phyloP scores from a whole-genome alignment of 129 eudicot species.

The Centrapalus pauciflorus region DNA sequence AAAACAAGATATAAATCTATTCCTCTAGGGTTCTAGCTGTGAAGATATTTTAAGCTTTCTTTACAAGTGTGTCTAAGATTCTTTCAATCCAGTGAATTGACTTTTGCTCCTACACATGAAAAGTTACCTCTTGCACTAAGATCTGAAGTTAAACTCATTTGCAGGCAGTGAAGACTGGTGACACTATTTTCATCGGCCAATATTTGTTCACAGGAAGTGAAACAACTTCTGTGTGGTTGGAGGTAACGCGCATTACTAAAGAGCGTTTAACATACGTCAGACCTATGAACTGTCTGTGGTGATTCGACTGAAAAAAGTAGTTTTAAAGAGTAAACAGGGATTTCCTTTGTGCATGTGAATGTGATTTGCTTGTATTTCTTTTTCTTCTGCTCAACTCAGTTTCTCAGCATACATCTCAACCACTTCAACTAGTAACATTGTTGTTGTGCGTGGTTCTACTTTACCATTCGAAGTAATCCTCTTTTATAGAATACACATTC shows the following conservation, averaged over 20 bases:
- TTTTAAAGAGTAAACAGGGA: background rate
- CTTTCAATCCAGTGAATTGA: background rate
- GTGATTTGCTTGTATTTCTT: background rate
- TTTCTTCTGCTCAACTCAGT: background rate
- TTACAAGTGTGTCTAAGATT: background rate
- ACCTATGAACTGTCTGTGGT: background rate
- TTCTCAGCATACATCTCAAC: background rate
- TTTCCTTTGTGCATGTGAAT: background rate
- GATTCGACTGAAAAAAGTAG: background rate
- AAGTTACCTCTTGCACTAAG: background rate
- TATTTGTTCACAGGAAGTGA: conserved; percentile 86
- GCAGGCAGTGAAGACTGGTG: conserved; percentile 85
- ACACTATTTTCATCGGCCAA: conserved; percentile 83
- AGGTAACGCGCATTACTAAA: conserved; percentile 36
- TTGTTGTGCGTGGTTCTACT: background rate
- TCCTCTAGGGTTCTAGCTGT: background rate
- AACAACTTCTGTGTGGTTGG: conserved; percentile 85
- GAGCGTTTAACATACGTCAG: background rate
- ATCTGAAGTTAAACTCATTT: conserved; percentile 8
- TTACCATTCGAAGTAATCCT: background rate
- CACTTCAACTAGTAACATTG: background rate
- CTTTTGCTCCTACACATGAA: background rate
- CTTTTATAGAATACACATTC: background rate
- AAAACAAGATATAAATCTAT: background rate
- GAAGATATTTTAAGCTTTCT: conserved; percentile 3